A percentile compares a stretch with the other conserved stretches of the same genome.
Conservation (phyloP, 495 filamentous ascomycete genomes). For the Aspergillus bertholletiae region DNA sequence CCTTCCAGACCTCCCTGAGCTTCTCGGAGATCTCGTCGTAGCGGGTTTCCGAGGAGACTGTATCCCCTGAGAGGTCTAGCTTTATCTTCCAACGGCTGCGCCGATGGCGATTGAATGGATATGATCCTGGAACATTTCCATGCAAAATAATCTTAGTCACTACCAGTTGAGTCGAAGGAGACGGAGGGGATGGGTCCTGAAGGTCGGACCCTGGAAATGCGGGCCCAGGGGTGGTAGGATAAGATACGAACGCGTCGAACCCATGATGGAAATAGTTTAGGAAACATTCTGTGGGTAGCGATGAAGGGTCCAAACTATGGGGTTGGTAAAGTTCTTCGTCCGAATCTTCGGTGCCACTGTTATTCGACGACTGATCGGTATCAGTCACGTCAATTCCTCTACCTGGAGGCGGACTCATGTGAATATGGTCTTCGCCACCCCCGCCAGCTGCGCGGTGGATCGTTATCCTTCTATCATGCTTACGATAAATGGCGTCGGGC, state of each 20-base stretch:
- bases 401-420: constrained; percentile 40
- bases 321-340: constrained; percentile 53
- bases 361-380: constrained; percentile 77
- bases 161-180: constrained; percentile 59
- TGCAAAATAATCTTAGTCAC: constrained; percentile 90
- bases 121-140: constrained; percentile 91
- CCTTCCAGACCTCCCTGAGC: constrained; percentile 71
- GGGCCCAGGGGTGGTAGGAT: constrained; percentile 63
- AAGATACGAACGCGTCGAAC: constrained; percentile 88
- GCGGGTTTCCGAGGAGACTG: constrained; percentile 69
- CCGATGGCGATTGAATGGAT: constrained; percentile 93
- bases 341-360: constrained; percentile 73
- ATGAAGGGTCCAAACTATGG: constrained; percentile 33
- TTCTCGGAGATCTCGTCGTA: constrained; percentile 66
- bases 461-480: constrained; percentile 87
- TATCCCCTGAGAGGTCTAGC: constrained; percentile 27
- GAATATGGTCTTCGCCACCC: constrained; percentile 38
- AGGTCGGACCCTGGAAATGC: constrained; percentile 51
- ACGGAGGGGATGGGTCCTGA: constrained; percentile 32
- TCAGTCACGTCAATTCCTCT: constrained; percentile 50
- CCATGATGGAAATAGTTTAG: constrained; percentile 97
- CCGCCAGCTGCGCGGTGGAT: constrained; percentile 60
- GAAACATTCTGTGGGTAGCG: constrained; percentile 68
- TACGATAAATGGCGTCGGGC: constrained; percentile 92
- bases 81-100: constrained; percentile 84